Base-by-base conservation (phyloP, 257 asterid species). In the Avicennia marina region DNA sequence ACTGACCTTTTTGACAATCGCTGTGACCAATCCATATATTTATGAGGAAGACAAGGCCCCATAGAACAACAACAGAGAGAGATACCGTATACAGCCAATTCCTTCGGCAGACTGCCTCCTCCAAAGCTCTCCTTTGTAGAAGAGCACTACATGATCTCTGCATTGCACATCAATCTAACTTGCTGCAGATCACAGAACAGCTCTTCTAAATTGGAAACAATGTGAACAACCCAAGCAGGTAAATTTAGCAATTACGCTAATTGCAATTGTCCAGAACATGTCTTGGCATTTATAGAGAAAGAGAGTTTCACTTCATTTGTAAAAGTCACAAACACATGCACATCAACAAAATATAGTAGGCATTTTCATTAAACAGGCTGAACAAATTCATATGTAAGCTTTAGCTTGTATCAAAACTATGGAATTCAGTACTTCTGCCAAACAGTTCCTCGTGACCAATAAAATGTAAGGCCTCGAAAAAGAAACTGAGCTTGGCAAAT, bases 131-230 rank as follows among this genome's bases (percentile, higher is more conserved):
- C 79, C 91, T 80, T 76, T 81, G 87, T 66, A 82, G 91, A 89
- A 89, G 91, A 93, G 95, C 95, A 75, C 78, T 84, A 39, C 94
- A 86, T 73, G 95, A 86, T 70, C 85, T 84, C 84, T 89, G 99
- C 99, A 93, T 93, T 61, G 82, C 77, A 72, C 95, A 91, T 91
- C 78, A 79, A 81, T 62, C 71, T 67, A 63, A 58, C 65, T 68
- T 67, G 57, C 78, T 71, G 64, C 71, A 50, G 51, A 67, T 68
- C 63, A 58, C 44, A 25, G n/a, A 12, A 74, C 48, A 51, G 49
- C 65, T 65, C 46, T 13, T 24, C 6, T 58, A n/a, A n/a, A n/a
- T n/a, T 27, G 31, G 29, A 61, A 64, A 58, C 19, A 36, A 40
- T n/a, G n/a, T 24, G 15, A 64, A 51, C 33, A 26, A 21, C 65